phyloP scores from a whole-genome alignment of 495 filamentous ascomycete species.

The Penicillium soppii region DNA sequence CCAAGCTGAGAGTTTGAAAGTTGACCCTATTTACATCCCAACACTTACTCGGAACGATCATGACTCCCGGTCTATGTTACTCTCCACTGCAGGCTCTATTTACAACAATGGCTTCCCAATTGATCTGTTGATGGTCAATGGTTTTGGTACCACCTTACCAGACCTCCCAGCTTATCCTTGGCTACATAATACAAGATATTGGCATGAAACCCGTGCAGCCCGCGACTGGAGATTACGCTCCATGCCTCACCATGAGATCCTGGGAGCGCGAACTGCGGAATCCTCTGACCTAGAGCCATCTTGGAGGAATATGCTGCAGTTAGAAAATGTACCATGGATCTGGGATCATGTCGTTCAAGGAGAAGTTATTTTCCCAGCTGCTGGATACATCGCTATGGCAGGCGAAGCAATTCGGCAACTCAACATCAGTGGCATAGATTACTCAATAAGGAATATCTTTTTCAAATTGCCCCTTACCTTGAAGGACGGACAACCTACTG shows the following conservation, averaged over 20 bases:
- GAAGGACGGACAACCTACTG: constrained; percentile 31
- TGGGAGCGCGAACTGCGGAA: constrained; percentile 41
- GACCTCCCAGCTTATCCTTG: constrained; percentile 52
- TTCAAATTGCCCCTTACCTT: constrained; percentile 37
- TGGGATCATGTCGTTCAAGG: constrained; percentile 38
- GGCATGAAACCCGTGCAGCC: constrained; percentile 45
- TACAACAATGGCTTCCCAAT: constrained; percentile 23
- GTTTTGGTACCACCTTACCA: constrained; percentile 24
- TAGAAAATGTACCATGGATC: constrained; percentile 47
- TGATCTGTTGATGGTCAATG: constrained; percentile 25
- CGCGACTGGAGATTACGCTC: constrained; percentile 45
- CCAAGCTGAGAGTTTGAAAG: neutral
- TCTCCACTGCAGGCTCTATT: constrained; percentile 31
- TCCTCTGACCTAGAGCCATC: constrained; percentile 41
- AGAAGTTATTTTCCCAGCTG: constrained; percentile 44
- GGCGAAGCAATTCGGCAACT: constrained; percentile 41
- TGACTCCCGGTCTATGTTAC: too few relatives aligned
- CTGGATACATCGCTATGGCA: constrained; percentile 47
- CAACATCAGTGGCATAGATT: neutral
- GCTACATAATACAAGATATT: constrained; percentile 40
- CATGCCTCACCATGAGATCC: constrained; percentile 40
- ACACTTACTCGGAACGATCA: constrained; percentile 22
- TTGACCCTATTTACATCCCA: constrained; percentile 22
- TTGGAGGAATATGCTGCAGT: constrained; percentile 48
- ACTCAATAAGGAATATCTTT: neutral